Base-by-base conservation (phyloP, 495 filamentous ascomycete species). In the Wilcoxina mikolae region DNA sequence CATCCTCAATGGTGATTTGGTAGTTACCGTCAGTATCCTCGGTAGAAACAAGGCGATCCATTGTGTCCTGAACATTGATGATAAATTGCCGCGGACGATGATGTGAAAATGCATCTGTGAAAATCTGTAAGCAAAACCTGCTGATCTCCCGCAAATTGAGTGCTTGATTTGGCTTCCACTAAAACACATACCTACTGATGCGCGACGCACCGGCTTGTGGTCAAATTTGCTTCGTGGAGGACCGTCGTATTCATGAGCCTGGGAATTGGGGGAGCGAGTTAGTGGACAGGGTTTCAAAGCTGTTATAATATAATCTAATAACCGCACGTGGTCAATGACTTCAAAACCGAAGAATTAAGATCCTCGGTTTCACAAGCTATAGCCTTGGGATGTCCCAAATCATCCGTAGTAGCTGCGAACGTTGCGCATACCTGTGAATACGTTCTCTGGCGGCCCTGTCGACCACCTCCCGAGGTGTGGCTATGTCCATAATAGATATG, bases 1-100 rank as follows among this genome's bases (percentile, higher is more conserved):
- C 70, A 71, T 96, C 91, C 65, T 96, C 90, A 60, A 96, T 93
- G 3, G 91, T 96, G 65, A 98, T 98, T 68, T 95, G 87, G 71
- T 81, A 81, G 66, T 96, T 94, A 18, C 74, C 71, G 68, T 98
- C 87, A 2, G 87, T 89, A 61, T 96, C 91, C 65, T 98, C 91
- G 48, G 83, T 80, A 33, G 78, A 75, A 26, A 85, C 71, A 24
- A 98, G 73, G 28, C 54, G 61, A 24, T 46, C 51, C 31, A 55
- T 57, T 25, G 54, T 49, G 42, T 53, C 51, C 29, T 63, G 56
- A 54, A 67, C 60, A 65, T 66, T 59, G 27, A 66, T 58, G 17
- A 66, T 41, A 45, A 62, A 64, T 27, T 64, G 62, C 15, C 53
- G 53, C 25, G 59, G 61, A 12, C 59, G 54, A 39, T 56, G 56